Evolutionary conservation across 164 flowering plant species (phyloP).

Genomic region (Aristolochia fimbriata): DNA sequence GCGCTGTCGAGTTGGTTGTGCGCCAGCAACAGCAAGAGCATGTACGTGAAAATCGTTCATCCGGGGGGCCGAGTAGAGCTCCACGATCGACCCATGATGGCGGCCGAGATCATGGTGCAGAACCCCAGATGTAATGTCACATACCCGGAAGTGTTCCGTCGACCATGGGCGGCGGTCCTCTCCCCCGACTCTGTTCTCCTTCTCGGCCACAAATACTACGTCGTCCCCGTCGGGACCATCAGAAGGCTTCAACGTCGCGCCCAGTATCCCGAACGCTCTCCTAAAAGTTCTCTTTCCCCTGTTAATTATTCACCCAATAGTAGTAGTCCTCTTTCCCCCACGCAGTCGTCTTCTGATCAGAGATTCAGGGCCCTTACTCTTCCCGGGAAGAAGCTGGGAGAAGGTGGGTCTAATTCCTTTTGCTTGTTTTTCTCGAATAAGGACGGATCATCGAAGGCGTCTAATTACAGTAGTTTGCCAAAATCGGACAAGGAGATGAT

Average conservation of each 20-base stretch:
- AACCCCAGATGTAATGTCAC: slow-evolving; percentile 55
- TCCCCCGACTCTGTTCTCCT: slow-evolving; percentile 35
- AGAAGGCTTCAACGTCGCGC: slow-evolving; percentile 34
- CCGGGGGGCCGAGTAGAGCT: slow-evolving; percentile 61
- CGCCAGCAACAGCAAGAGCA: slow-evolving; percentile 26
- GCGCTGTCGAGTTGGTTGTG: slow-evolving; percentile 37
- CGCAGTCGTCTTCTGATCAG: background rate
- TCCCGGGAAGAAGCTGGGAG: too few relatives aligned
- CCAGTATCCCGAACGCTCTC: slow-evolving; percentile 6
- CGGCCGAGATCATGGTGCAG: slow-evolving; percentile 36
- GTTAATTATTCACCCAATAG: background rate
- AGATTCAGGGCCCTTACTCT: too few relatives aligned
- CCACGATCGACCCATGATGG: slow-evolving; percentile 44
- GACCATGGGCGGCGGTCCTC: slow-evolving; percentile 48
- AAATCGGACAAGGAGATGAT: slow-evolving; percentile 4
- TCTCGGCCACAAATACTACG: slow-evolving; percentile 44
- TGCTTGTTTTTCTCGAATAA: slow-evolving; percentile 19
- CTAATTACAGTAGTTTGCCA: slow-evolving; percentile 5
- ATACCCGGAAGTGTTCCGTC: slow-evolving; percentile 37
- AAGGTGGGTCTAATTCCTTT: background rate
- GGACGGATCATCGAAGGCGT: slow-evolving; percentile 3
- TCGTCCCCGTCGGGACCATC: slow-evolving; percentile 45
- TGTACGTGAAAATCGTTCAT: slow-evolving; percentile 47
- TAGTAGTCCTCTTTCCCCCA: slow-evolving; percentile 3
- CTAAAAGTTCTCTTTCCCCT: background rate